Percentiles rank a stretch among this genome's conserved stretches.
These are phyloP conservation scores for Boletales sp. DNA, from an alignment of 768 basidiomycete genomes.

Conservation along the genomic window DNA sequence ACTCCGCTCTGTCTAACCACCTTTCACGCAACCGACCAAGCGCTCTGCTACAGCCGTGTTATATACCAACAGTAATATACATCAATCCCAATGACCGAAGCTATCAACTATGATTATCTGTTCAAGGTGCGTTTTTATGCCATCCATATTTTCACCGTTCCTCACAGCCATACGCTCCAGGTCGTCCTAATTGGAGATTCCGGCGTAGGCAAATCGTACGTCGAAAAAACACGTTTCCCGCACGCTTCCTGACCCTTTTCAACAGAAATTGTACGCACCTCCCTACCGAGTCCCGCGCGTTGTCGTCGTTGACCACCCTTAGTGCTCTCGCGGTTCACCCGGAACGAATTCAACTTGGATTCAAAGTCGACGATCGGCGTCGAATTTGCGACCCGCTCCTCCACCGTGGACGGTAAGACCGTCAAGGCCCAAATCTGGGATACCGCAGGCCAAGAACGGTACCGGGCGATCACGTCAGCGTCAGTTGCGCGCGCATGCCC, in stretches of 20 bases:
- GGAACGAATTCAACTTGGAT: conserved; percentile 98
- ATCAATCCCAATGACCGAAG: conserved; percentile 68
- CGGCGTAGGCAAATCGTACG: conserved; percentile 99
- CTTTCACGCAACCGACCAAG: not conserved
- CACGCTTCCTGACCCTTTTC: not conserved
- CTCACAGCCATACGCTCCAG: conserved; percentile 38
- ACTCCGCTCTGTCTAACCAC: conserved; percentile 27
- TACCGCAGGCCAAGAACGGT: conserved; percentile 97
- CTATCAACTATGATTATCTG: conserved; percentile 96
- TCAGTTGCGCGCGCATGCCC: conserved; percentile 33
- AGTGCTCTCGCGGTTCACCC: conserved; percentile 99
- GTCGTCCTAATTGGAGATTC: conserved; percentile 99
- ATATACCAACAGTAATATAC: conserved; percentile 3
- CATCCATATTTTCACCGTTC: not conserved
- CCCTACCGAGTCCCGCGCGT: not conserved
- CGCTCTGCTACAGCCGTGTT: not conserved
- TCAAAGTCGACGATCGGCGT: conserved; percentile 99
- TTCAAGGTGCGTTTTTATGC: conserved; percentile 70
- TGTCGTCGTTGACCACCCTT: conserved; percentile 2
- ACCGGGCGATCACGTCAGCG: conserved; percentile 97
- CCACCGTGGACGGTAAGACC: conserved; percentile 93
- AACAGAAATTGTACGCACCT: conserved; percentile 33
- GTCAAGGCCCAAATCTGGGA: conserved; percentile 99
- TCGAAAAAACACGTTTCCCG: conserved; percentile 25
- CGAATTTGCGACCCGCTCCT: conserved; percentile 95